Conservation (phyloP, 2,329 filamentous ascomycete genomes). For the Epichloe aotearoae region DNA sequence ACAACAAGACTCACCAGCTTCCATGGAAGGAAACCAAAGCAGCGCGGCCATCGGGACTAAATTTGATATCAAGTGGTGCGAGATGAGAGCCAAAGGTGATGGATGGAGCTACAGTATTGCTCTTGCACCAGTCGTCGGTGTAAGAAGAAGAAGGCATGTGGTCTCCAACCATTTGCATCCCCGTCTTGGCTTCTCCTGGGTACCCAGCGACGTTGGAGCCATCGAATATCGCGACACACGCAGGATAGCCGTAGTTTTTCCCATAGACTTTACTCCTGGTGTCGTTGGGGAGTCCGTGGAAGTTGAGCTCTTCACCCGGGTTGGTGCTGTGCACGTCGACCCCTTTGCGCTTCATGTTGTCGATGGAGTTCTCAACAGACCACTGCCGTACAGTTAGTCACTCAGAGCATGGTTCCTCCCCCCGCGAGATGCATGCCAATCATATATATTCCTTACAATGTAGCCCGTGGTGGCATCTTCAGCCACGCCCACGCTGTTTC, state of each 20-base stretch:
- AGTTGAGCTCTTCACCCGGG: constrained; percentile 61
- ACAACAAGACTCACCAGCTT: constrained; percentile 29
- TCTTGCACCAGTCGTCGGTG: constrained; percentile 12
- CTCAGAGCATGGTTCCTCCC: too few relatives aligned
- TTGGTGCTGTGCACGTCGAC: constrained; percentile 51
- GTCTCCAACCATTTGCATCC: constrained; percentile 13
- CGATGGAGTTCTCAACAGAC: constrained; percentile 53
- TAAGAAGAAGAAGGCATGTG: constrained; percentile 8
- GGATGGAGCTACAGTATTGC: constrained; percentile 10
- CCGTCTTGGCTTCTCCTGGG: constrained; percentile 16
- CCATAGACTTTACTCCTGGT: constrained; percentile 13
- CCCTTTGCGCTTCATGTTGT: constrained; percentile 41
- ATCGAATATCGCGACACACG: constrained; percentile 48
- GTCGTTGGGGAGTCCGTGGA: constrained; percentile 41
- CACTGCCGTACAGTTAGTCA: constrained; percentile 16
- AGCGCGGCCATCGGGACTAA: constrained; percentile 37
- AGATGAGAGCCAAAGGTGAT: constrained; percentile 34
- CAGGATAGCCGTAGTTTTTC: constrained; percentile 49
- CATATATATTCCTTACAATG: constrained; percentile 16
- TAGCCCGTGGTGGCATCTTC: constrained; percentile 38
- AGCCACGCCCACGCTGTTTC: constrained; percentile 55
- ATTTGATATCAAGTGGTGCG: constrained; percentile 52
- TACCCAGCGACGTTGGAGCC: constrained; percentile 16
- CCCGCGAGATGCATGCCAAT: background rate
- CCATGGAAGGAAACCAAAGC: constrained; percentile 53